Percentiles rank a stretch among this genome's conserved stretches.
These are phyloP conservation scores for Gnomoniopsis sp. DNA, from an alignment of 2,329 filamentous ascomycete species.

Conservation along the genomic window DNA sequence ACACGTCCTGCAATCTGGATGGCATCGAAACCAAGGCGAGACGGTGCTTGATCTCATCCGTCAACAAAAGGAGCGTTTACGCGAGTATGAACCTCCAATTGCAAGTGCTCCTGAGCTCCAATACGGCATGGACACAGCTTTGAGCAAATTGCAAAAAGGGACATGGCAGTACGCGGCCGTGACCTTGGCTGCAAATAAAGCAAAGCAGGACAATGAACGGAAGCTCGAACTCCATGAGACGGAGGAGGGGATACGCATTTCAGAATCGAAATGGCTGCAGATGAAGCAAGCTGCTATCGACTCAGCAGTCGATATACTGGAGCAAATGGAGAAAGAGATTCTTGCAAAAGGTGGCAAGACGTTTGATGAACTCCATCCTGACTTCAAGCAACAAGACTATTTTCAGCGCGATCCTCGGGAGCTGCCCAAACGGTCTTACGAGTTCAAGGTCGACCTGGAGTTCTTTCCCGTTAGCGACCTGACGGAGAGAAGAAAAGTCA, in stretches of 20 bases:
- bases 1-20: conserved; percentile 21
- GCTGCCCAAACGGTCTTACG: conserved; percentile 24
- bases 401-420: conserved; percentile 1
- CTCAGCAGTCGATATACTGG: conserved; percentile 47
- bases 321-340: conserved; percentile 52
- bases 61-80: conserved; percentile 46
- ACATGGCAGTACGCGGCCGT: conserved; percentile 60
- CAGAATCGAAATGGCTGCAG: conserved; percentile 26
- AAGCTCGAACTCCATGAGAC: conserved; percentile 32
- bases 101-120: conserved; percentile 24
- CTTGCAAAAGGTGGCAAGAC: conserved; percentile 60
- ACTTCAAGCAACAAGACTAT: conserved; percentile 31
- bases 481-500: conserved; percentile 51
- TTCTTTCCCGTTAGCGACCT: conserved; percentile 54
- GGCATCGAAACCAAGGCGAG: conserved; percentile 33
- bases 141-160: conserved; percentile 46
- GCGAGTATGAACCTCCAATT: conserved; percentile 36
- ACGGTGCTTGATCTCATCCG: conserved; percentile 61
- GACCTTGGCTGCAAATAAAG: conserved; percentile 32
- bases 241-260: conserved; percentile 30
- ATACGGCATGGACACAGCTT: conserved; percentile 46
- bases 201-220: conserved; percentile 31
- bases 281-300: conserved; percentile 57
- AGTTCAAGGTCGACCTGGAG: conserved; percentile 46
- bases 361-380: conserved; percentile 62